A percentile compares a stretch with the other conserved stretches of the same genome.
Conservation (phyloP, 768 basidiomycete genomes). For the Termitomyces sp. region DNA sequence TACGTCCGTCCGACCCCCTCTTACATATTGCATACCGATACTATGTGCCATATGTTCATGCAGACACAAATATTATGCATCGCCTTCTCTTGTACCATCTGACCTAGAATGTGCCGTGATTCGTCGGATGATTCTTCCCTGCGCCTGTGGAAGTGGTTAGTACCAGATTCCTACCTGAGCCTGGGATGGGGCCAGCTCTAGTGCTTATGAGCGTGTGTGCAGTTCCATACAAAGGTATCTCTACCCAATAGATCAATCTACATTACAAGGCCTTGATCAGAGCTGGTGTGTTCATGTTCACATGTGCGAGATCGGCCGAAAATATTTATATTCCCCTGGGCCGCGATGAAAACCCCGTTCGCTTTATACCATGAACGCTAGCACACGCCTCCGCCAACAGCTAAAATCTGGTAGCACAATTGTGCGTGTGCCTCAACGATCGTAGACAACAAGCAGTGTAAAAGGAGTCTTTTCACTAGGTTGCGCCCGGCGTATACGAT, state of each 20-base stretch:
- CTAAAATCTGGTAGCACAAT: conserved; percentile 3
- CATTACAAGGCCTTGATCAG: background rate
- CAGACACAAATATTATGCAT: conserved; percentile 15
- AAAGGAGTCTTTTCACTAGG: background rate
- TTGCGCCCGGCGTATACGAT: conserved; percentile 37
- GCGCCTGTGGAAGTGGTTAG: background rate
- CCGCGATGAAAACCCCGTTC: background rate
- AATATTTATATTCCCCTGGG: background rate
- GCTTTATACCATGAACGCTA: conserved; percentile 3
- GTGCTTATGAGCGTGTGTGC: background rate
- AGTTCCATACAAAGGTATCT: background rate
- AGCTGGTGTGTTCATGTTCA: no score
- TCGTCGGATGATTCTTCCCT: background rate
- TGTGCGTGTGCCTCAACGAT: background rate
- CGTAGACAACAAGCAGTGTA: background rate
- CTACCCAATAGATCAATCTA: background rate
- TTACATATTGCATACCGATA: conserved; percentile 13
- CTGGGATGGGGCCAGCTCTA: no score
- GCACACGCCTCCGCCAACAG: conserved; percentile 10
- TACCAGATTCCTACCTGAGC: no score
- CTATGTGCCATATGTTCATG: conserved; percentile 17
- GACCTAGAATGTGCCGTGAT: background rate
- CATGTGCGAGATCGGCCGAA: no score
- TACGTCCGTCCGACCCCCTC: background rate
- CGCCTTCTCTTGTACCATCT: conserved; percentile 2